These are phyloP conservation scores for Gossypium laxum DNA, from an alignment of 441 rosid species.

Conservation along the genomic window DNA sequence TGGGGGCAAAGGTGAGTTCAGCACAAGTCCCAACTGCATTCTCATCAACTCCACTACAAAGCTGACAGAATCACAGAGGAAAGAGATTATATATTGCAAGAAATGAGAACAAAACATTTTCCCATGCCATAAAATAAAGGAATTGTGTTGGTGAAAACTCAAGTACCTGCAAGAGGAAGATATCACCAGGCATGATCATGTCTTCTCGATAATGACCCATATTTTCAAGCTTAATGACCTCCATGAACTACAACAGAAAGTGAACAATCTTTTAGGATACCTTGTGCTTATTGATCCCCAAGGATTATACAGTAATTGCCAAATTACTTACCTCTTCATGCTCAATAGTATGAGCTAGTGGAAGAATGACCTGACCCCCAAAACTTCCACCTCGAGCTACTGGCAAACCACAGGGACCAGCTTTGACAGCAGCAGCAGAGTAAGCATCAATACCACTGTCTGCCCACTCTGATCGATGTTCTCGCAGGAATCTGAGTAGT, in stretches of 20 bases:
- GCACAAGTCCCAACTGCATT: constrained; percentile 49
- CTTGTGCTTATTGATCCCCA: background rate
- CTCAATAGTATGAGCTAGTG: constrained; percentile 62
- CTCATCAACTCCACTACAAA: constrained; percentile 61
- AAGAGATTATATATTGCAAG: background rate
- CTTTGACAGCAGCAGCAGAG: constrained; percentile 55
- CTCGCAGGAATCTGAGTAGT: constrained; percentile 55
- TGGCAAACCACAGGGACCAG: constrained; percentile 52
- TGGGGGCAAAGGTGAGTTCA: constrained; percentile 61
- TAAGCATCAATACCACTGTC: constrained; percentile 65
- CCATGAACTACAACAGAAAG: constrained; percentile 39
- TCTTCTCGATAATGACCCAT: constrained; percentile 58
- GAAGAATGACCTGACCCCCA: constrained; percentile 63
- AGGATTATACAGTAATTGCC: background rate
- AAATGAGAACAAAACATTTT: constrained; percentile 1
- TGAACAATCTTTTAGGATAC: background rate
- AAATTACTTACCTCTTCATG: constrained; percentile 49
- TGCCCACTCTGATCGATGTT: constrained; percentile 74
- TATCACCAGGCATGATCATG: constrained; percentile 57
- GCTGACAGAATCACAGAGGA: constrained; percentile 23
- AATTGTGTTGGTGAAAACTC: background rate
- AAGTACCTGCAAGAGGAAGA: constrained; percentile 60
- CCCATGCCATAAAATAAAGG: background rate
- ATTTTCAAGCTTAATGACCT: constrained; percentile 62
- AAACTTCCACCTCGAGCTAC: constrained; percentile 46